Conservation (phyloP, 2,329 filamentous ascomycete genomes). For the Ambrosiella cleistominuta region DNA sequence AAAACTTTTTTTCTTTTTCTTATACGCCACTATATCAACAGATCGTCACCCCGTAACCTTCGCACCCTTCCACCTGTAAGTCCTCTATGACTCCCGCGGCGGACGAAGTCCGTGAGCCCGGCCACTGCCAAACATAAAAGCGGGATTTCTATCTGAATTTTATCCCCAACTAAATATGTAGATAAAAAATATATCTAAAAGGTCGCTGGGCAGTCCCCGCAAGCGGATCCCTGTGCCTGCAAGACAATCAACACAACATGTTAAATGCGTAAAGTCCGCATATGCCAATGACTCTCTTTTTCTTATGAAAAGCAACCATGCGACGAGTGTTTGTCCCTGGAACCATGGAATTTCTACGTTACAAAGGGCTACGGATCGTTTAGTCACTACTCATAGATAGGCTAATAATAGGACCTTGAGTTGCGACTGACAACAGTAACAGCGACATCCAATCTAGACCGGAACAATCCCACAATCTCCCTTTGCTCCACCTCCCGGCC, state of each 20-base stretch:
- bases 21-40: not conserved
- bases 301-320: too few species aligned
- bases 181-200: not conserved
- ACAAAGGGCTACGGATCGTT: too few species aligned
- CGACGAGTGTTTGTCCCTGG: too few species aligned
- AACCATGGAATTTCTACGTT: too few species aligned
- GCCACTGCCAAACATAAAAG: not conserved
- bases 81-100: slow-evolving; percentile 11
- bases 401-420: too few species aligned
- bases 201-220: not conserved
- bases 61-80: not conserved
- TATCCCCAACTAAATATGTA: not conserved
- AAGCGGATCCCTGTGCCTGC: not conserved
- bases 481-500: too few species aligned
- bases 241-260: not conserved
- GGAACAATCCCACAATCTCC: too few species aligned
- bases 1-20: not conserved
- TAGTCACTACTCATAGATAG: too few species aligned
- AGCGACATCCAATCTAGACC: too few species aligned
- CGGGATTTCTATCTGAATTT: not conserved
- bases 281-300: too few species aligned
- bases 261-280: not conserved
- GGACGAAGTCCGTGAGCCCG: slow-evolving; percentile 9
- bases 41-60: not conserved
- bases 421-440: too few species aligned